These are phyloP conservation scores for Helicostylum pulchrum DNA, from an alignment of 192 early-diverging fungal species.

Conservation along the genomic window DNA sequence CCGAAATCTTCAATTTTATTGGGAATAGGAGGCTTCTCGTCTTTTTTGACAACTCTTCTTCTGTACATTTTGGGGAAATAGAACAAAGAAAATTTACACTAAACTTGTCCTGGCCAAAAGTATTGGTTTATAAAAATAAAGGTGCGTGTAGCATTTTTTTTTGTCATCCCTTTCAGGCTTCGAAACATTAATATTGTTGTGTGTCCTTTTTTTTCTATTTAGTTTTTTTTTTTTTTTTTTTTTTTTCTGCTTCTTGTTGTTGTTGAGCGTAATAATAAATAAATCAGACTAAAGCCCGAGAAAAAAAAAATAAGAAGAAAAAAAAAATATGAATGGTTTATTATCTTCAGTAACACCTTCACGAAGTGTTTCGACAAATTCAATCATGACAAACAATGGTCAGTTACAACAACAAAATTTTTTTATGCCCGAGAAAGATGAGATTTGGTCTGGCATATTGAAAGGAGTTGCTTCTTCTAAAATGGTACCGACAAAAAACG, in stretches of 20 bases:
- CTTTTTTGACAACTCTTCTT: background rate
- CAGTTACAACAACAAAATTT: conserved; percentile 1
- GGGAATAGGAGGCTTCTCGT: conserved; percentile 7
- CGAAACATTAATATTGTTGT: no score
- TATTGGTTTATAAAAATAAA: no score
- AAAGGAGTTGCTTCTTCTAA: conserved; percentile 73
- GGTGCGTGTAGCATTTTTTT: no score
- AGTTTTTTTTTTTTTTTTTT: background rate
- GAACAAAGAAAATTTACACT: no score
- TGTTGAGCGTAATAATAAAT: background rate
- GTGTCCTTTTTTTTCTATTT: background rate
- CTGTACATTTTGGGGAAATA: conserved; percentile 7
- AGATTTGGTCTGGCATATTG: conserved; percentile 83
- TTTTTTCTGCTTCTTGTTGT: background rate
- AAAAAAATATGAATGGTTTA: conserved; percentile 5
- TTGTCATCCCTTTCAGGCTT: no score
- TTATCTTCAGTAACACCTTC: conserved; percentile 18
- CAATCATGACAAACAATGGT: background rate
- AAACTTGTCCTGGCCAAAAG: no score
- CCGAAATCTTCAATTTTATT: conserved; percentile 25
- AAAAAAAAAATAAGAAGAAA: background rate
- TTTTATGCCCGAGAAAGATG: conserved; percentile 31
- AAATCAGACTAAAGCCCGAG: no score
- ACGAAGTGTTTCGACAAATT: conserved; percentile 13
- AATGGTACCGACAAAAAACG: conserved; percentile 68